A percentile compares a stretch with the other conserved stretches of the same genome.
These are phyloP conservation scores for Candida fluviatilis DNA, from an alignment of 805 yeast species.

Conservation along the genomic window DNA sequence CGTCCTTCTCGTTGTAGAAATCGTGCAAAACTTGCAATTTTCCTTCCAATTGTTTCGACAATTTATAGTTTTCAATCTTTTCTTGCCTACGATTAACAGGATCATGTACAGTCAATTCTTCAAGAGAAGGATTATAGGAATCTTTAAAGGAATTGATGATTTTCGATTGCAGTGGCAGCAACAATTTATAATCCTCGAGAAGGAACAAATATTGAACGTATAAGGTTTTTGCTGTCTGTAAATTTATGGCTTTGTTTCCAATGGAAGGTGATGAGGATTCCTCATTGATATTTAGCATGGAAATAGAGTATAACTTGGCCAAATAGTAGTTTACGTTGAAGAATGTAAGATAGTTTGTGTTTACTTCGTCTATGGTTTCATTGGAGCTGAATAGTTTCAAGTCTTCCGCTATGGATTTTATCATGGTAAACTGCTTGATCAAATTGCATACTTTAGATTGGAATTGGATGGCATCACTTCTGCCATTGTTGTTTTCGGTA, in stretches of 20 bases:
- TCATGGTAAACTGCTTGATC: slow-evolving; percentile 40
- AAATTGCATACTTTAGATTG: slow-evolving; percentile 34
- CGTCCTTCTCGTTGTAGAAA: slow-evolving; percentile 12
- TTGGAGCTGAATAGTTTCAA: slow-evolving; percentile 65
- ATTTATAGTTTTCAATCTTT: slow-evolving; percentile 65
- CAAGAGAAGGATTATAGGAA: slow-evolving; percentile 3
- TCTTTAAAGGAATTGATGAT: slow-evolving; percentile 36
- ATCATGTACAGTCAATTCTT: slow-evolving; percentile 1
- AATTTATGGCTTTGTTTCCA: slow-evolving; percentile 21
- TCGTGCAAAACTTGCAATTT: slow-evolving; percentile 39
- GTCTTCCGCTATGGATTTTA: slow-evolving; percentile 41
- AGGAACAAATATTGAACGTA: slow-evolving; percentile 35
- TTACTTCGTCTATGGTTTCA: slow-evolving; percentile 66
- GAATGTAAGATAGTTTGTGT: slow-evolving; percentile 59
- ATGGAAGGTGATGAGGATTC: slow-evolving; percentile 18
- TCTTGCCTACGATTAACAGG: slow-evolving; percentile 55
- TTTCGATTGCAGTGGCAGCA: slow-evolving; percentile 25
- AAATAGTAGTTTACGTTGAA: slow-evolving; percentile 57
- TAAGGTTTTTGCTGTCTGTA: slow-evolving; percentile 29
- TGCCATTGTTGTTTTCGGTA: not conserved
- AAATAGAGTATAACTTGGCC: slow-evolving; percentile 27
- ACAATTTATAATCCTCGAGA: slow-evolving; percentile 36
- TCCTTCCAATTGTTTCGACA: slow-evolving; percentile 49
- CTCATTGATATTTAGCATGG: slow-evolving; percentile 21
- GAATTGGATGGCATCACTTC: slow-evolving; percentile 38